Evolutionary conservation across 805 yeast species (phyloP), one percentile per base, ranked within the genome.

Genomic region (Cyberlindnera saturnus): DNA sequence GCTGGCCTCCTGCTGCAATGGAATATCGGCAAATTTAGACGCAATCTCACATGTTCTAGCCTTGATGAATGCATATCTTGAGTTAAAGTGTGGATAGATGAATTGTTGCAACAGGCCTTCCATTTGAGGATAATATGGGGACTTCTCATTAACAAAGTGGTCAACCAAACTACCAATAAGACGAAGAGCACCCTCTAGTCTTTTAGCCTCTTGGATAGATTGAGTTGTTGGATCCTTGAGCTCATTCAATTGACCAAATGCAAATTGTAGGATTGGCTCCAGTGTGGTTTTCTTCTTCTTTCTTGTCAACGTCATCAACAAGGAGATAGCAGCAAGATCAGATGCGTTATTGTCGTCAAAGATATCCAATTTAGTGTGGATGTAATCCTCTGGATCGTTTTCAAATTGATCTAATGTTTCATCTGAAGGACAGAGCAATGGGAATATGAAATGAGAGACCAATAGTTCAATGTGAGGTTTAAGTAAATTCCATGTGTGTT

Each of bases 311-410:
- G 89, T 81, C 26, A 76, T 75, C 47, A 93, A 65, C 45, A 93
- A 73, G 9, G 81, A 76, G 41, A 84, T 68, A 2, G 96, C 91
- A 2, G 96, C 95, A 37, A 77, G 69, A 59, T 88, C 95, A 6
- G 95, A 86, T 2, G 88, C 73, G 34, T 69, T 63, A 37, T 64
- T 64, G 41, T 84, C 93, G 52, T 82, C 77, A 56, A 74, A 71
- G 35, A 79, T 65, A 60, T 82, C 88, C 54, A 88, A 72, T 42
- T 75, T 75, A 41, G 81, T 70, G 61, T 87, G 86, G 43, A 91
- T 79, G 60, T 87, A 93, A 59, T 89, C 96, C 43, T 79, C 83
- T 4, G 96, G 96, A 54, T 90, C 96, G 48, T 75, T 79, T 48
- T 88, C 95, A 65, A 86, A 90, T 5, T 77, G 63, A 51, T 86